A percentile compares a stretch with the other conserved stretches of the same genome.
phyloP scores from a whole-genome alignment of 495 filamentous ascomycete genomes.

The Tuber borchii region DNA sequence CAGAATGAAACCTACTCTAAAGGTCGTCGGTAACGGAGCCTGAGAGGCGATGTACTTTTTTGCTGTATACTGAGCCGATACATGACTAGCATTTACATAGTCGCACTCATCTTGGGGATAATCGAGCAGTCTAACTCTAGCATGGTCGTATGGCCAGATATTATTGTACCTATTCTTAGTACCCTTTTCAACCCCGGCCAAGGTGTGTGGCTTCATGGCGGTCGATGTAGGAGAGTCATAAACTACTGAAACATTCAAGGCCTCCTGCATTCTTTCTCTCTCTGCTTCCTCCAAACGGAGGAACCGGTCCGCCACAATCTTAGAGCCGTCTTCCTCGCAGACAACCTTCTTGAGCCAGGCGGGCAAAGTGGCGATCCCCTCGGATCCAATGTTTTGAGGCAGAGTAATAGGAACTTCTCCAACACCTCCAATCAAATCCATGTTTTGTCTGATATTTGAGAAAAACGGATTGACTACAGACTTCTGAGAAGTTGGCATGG shows the following conservation, averaged over 20 bases:
- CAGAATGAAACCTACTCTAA: constrained; percentile 58
- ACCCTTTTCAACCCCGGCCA: constrained; percentile 92
- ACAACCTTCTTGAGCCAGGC: constrained; percentile 67
- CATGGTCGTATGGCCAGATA: constrained; percentile 94
- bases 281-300: constrained; percentile 75
- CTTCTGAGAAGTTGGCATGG: constrained; percentile 61
- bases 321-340: constrained; percentile 63
- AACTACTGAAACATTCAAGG: constrained; percentile 54
- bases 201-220: constrained; percentile 40
- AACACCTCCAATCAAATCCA: constrained; percentile 89
- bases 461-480: constrained; percentile 82
- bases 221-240: constrained; percentile 39
- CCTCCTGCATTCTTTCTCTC: constrained; percentile 83
- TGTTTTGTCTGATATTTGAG: constrained; percentile 90
- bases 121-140: constrained; percentile 70
- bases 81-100: constrained; percentile 90
- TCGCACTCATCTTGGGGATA: constrained; percentile 70
- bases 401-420: constrained; percentile 75
- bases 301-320: constrained; percentile 74
- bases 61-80: constrained; percentile 68
- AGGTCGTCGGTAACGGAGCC: constrained; percentile 86
- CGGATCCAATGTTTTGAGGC: constrained; percentile 53
- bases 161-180: constrained; percentile 95
- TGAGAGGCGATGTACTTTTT: constrained; percentile 94
- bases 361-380: constrained; percentile 53